phyloP scores from a whole-genome alignment of 2,329 filamentous ascomycete species.

The Colletotrichum ledebouriae region DNA sequence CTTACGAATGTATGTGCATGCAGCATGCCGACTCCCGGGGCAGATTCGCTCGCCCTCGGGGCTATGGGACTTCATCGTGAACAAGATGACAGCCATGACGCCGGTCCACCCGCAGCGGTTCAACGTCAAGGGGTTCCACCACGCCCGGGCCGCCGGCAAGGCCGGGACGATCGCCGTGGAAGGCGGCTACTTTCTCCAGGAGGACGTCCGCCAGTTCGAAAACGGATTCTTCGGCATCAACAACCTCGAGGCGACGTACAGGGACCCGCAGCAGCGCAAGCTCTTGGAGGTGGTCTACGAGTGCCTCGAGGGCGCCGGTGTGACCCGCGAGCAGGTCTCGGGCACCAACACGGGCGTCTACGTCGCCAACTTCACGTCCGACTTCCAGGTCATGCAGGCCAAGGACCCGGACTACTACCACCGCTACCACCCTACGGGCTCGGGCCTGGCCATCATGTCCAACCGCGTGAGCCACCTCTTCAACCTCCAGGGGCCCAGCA shows the following conservation, averaged over 20 bases:
- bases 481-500: slow-evolving; percentile 43
- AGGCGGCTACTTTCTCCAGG: slow-evolving; percentile 48
- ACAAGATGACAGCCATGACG: neutral
- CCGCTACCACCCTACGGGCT: slow-evolving; percentile 45
- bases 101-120: neutral
- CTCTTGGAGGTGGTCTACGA: slow-evolving; percentile 57
- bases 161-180: neutral
- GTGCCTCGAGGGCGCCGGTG: slow-evolving; percentile 54
- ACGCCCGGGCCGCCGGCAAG: neutral
- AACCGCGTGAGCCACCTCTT: slow-evolving; percentile 55
- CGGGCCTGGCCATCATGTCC: slow-evolving; percentile 51
- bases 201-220: slow-evolving; percentile 51
- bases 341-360: slow-evolving; percentile 48
- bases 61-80: slow-evolving; percentile 51
- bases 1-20: neutral
- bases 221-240: slow-evolving; percentile 56
- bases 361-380: slow-evolving; percentile 46
- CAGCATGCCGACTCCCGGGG: slow-evolving; percentile 55
- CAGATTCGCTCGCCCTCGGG: slow-evolving; percentile 48
- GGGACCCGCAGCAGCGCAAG: slow-evolving; percentile 59
- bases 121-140: neutral
- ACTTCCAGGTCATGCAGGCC: slow-evolving; percentile 44
- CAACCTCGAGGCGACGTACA: slow-evolving; percentile 53
- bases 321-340: slow-evolving; percentile 47
- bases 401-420: slow-evolving; percentile 36